These are phyloP conservation scores for Scytalidium sp. DNA, from an alignment of 2,329 filamentous ascomycete species.

Conservation along the genomic window DNA sequence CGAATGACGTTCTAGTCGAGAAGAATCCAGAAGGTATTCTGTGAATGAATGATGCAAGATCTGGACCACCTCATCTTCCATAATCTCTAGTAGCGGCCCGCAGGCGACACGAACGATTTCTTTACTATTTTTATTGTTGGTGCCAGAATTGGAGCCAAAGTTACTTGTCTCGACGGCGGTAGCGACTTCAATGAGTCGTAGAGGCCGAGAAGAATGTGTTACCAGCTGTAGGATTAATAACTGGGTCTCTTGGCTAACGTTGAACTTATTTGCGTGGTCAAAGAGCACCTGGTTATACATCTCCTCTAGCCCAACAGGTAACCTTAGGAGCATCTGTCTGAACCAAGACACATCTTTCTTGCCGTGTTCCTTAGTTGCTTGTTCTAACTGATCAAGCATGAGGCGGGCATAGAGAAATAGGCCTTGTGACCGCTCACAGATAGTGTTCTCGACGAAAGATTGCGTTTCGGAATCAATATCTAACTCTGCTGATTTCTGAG, in stretches of 20 bases:
- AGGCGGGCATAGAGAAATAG: conserved; percentile 21
- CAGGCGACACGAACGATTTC: conserved; percentile 28
- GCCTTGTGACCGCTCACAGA: conserved; percentile 12
- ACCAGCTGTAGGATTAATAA: conserved; percentile 13
- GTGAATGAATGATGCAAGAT: conserved; percentile 47
- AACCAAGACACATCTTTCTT: conserved; percentile 1
- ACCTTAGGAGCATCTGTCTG: conserved; percentile 1
- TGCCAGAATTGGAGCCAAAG: neutral
- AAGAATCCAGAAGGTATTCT: conserved; percentile 36
- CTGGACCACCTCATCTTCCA: conserved; percentile 40
- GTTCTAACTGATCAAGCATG: conserved; percentile 17
- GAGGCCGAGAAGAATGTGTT: conserved; percentile 15
- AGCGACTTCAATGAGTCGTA: conserved; percentile 13
- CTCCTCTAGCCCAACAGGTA: conserved; percentile 20
- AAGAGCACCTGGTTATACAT: conserved; percentile 21
- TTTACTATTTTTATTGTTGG: conserved; percentile 6
- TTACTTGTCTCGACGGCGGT: neutral
- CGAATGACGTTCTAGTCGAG: conserved; percentile 2
- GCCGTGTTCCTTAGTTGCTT: neutral
- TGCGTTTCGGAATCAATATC: conserved; percentile 8
- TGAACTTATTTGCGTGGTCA: conserved; percentile 8
- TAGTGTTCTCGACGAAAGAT: conserved; percentile 1
- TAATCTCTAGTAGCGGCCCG: conserved; percentile 38
- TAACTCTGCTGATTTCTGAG: neutral
- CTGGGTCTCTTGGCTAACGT: conserved; percentile 4